Evolutionary conservation across 2,329 filamentous ascomycete species (phyloP), one percentile per base, ranked within the genome.

Genomic region (Exophiala xenobiotica): DNA sequence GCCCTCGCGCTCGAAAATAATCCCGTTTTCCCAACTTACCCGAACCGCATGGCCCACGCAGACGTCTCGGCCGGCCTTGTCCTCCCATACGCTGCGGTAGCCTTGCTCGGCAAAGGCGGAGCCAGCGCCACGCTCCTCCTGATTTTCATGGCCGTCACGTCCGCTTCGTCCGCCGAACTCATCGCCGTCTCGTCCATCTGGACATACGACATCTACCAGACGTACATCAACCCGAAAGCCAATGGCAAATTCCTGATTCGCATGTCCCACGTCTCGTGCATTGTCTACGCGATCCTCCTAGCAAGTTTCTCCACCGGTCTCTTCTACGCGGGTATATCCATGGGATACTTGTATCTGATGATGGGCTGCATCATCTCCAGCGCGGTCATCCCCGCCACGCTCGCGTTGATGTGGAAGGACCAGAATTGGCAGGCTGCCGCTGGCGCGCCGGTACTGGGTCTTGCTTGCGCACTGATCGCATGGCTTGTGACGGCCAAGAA

Each of bases 311-410:
- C 85, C 0, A 88, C 88, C 0, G 89, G 87, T 0, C 79, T 93
- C 0, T 82, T 75, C 67, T 86, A 87, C 57, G 83, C 81, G 1
- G 85, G 86, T 16, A 87, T 96, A 54, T 86, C 82, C 8, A 93
- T 96, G 88, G 53, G 53, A 4, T 95, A 91, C 63, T 76, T 95
- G 2, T 95, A 95, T 65, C 74, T 95, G 1, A 81, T 95, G 65
- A 96, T 96, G 90, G 91, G 90, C 6, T 87, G 90, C 44, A 88
- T 96, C 63, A 93, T 96, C 65, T 90, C 86, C 0, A 82, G 87
- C 0, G 90, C 89, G 2, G 90, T 95, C 3, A 78, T 96, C 9
- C 90, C 91, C 0, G 88, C 89, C 0, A 86, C 88, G 0, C 73
- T 95, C 56, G 88, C 89, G 0, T 78, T 96, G 0, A 76, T 90